A percentile compares a stretch with the other conserved stretches of the same genome.
Evolutionary conservation across 805 yeast species (phyloP).

Genomic region (Candida gorgasii): DNA sequence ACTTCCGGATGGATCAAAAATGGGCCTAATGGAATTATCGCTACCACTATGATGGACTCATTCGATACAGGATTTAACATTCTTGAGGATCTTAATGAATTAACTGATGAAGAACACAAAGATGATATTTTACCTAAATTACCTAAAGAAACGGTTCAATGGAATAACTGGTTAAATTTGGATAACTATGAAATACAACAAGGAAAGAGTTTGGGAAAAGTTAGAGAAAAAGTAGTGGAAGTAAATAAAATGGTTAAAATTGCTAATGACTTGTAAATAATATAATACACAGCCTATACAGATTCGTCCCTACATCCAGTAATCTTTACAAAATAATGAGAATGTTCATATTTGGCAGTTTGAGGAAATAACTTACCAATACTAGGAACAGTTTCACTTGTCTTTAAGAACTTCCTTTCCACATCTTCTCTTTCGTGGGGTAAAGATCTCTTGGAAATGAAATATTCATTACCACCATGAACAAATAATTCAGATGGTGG

Average conservation of each 20-base stretch:
- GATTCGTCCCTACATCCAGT: slow-evolving; percentile 31
- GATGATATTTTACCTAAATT: neutral
- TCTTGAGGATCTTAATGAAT: slow-evolving; percentile 51
- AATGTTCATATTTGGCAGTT: slow-evolving; percentile 29
- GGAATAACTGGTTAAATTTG: slow-evolving; percentile 69
- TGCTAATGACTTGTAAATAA: slow-evolving; percentile 19
- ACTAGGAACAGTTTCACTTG: slow-evolving; percentile 4
- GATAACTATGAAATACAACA: slow-evolving; percentile 51
- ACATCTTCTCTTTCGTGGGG: slow-evolving; percentile 35
- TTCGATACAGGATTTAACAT: slow-evolving; percentile 71
- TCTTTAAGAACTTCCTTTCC: slow-evolving; percentile 8
- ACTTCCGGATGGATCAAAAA: slow-evolving; percentile 89
- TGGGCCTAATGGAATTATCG: slow-evolving; percentile 89
- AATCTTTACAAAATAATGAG: slow-evolving; percentile 30
- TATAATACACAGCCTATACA: neutral
- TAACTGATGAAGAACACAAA: slow-evolving; percentile 14
- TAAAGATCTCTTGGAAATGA: slow-evolving; percentile 37
- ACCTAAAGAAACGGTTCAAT: slow-evolving; percentile 35
- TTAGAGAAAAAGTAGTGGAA: slow-evolving; percentile 57
- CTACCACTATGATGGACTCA: slow-evolving; percentile 84
- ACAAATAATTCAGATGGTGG: slow-evolving; percentile 51
- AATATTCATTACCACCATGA: slow-evolving; percentile 56
- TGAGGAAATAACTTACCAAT: slow-evolving; percentile 21
- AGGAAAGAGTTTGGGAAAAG: slow-evolving; percentile 53
- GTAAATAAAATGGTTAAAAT: slow-evolving; percentile 50